These are phyloP conservation scores for Epichloe hybrida DNA, from an alignment of 2,329 filamentous ascomycete genomes.

Conservation along the genomic window DNA sequence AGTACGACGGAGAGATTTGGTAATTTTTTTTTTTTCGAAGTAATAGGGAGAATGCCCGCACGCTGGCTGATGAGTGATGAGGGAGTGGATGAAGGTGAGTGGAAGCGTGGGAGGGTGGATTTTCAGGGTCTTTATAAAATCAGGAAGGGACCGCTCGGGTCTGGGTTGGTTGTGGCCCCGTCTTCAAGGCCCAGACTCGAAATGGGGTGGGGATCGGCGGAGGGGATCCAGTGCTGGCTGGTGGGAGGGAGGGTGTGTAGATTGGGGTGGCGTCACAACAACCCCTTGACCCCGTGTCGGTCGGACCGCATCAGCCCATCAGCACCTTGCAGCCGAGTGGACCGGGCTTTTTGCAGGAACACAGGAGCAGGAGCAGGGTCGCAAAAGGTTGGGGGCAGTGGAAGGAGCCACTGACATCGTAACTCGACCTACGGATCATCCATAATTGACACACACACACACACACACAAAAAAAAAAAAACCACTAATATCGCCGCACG, in stretches of 20 bases:
- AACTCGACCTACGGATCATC: no score
- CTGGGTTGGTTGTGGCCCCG: background rate
- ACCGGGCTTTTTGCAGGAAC: no score
- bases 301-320: no score
- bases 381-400: background rate
- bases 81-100: background rate
- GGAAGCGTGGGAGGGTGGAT: background rate
- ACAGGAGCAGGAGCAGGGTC: background rate
- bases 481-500: no score
- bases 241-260: background rate
- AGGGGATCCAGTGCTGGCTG: background rate
- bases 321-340: background rate
- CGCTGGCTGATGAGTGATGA: background rate
- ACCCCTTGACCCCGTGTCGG: background rate
- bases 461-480: no score
- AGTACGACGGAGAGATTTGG: no score
- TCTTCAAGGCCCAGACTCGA: background rate
- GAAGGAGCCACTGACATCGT: background rate
- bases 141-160: background rate
- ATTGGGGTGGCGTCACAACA: background rate
- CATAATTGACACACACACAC: no score
- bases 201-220: background rate
- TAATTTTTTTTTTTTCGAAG: no score
- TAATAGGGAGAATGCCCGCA: background rate
- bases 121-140: conserved; percentile 14